Base-by-base conservation (phyloP, 2,329 filamentous ascomycete species). In the Macrophomina phaseolina region DNA sequence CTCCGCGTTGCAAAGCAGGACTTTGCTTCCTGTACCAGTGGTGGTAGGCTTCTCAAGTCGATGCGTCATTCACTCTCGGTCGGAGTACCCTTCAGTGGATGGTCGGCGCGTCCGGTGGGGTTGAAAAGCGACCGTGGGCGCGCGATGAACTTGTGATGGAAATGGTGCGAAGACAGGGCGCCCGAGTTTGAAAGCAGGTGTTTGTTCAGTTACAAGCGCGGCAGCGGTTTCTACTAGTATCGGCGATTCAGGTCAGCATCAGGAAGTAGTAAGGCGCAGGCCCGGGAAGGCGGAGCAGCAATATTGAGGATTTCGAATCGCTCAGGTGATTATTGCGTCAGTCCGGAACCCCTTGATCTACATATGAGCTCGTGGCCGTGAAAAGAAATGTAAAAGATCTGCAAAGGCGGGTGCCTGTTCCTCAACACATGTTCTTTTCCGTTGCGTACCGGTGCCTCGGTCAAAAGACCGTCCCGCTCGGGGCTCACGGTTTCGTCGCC, bases 311-410 rank as follows among this genome's bases (percentile, higher is more conserved):
- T 18, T 8, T n/a, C 40, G 36, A 14, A 11, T 18, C 12, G 16
- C 56, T 61, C 56, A 46, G 56, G 40, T 61, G 56, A 61, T 34
- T 11, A 6, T 3, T 61, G 56, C 40, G 16, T 61, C 42, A 61
- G 18, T 34, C 9, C 16, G 30, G 40, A 61, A 61, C n/a, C 56
- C n/a, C 16, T 8, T n/a, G 56, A 48, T 61, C 56, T 46, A 16
- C 56, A 55, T 23, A 18, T 8, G 32, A 55, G 30, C 52, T 55
- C 52, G 52, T 38, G 52, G 32, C 52, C 14, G 14, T 38, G 32
- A 28, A 30, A 18, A 38, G n/a, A 40, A 30, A 40, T 16, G 18
- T 38, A 7, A 58, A 23, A n/a, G 53, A 58, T 58, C 36, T 23
- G 5, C 36, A 34, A 28, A 18, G 9, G n/a, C 11, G 16, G 36